Evolutionary conservation across 768 basidiomycete genomes (phyloP).

Genomic region (Trametes elegans): DNA sequence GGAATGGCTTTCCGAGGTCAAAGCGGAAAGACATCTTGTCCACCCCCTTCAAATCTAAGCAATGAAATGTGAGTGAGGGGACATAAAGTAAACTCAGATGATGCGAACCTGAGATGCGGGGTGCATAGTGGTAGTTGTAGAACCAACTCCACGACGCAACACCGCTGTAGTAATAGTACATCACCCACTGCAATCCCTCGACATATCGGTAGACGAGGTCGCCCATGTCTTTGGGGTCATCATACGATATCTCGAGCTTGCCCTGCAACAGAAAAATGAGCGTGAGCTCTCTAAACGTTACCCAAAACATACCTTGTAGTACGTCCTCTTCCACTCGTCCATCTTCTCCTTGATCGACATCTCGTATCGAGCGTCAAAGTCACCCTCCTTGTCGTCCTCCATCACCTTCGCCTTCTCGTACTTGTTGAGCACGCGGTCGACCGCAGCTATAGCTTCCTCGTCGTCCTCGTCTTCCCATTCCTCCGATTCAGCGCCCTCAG

Average conservation of each 20-base stretch:
- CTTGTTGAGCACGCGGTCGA: conserved; percentile 81
- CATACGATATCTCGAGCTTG: conserved; percentile 81
- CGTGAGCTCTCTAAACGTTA: neutral
- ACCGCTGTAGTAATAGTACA: conserved; percentile 98
- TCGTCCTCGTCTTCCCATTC: conserved; percentile 58
- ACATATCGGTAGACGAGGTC: conserved; percentile 78
- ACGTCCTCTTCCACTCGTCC: conserved; percentile 87
- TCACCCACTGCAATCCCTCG: conserved; percentile 97
- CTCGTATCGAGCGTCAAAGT: conserved; percentile 80
- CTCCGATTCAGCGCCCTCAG: conserved; percentile 53
- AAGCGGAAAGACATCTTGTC: conserved; percentile 85
- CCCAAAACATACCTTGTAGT: conserved; percentile 71
- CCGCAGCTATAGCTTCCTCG: conserved; percentile 67
- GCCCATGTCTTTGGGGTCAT: conserved; percentile 64
- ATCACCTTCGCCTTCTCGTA: conserved; percentile 82
- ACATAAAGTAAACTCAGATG: neutral
- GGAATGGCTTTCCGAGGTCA: conserved; percentile 85
- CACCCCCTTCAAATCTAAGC: conserved; percentile 59
- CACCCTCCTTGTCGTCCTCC: conserved; percentile 67
- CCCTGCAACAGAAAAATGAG: conserved; percentile 45
- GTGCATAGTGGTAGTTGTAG: conserved; percentile 97
- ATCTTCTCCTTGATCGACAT: conserved; percentile 75
- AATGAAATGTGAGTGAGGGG: conserved; percentile 5
- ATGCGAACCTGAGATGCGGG: conserved; percentile 89
- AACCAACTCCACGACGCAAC: conserved; percentile 99